Evolutionary conservation across 257 asterid genomes (phyloP), one percentile per base, ranked within the genome.

Genomic region (Salvia rosmarinus): DNA sequence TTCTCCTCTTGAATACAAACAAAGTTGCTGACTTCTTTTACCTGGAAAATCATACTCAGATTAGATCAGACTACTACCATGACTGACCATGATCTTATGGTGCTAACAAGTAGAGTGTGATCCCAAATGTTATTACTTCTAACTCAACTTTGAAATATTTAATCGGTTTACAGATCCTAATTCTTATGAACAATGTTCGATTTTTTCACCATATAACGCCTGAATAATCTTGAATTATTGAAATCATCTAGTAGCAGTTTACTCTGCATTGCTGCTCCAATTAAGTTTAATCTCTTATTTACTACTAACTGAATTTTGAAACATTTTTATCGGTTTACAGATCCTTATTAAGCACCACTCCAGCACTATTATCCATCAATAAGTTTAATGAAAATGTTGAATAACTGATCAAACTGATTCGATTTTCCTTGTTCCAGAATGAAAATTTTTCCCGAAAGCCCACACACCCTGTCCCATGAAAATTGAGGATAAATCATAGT

Each of bases 1-100:
- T 59, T 63, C 59, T 46, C 59, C 32, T 69, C 64, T 75, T 39
- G 9, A 59, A 39, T 49, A 11, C 32, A 65, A 67, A 43, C 9
- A 66, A 30, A 42, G 52, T n/a, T 23, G 34, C 58, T 40, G 44
- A 43, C 42, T 25, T 16, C 30, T 37, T 66, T 46, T 55, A 37
- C 30, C 30, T 34, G 70, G 63, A 70, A 58, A 59, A n/a, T 42
- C 35, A 63, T 34, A 68, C 17, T 25, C 11, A 20, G 37, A 34
- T 40, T 30, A 17, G 50, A 19, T 2, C 30, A 37, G 28, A 19
- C 11, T 30, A 44, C 28, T 16, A 25, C 30, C 30, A 25, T 25
- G 30, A 51, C 5, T 8, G 7, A 55, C 30, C 43, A 6, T 39
- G 13, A 47, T 34, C 34, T 42, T 47, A 21, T 21, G 34, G 55